Percentiles rank a stretch among this genome's conserved stretches.
Conservation (phyloP, 805 yeast genomes). For the Yarrowia osloensis region DNA sequence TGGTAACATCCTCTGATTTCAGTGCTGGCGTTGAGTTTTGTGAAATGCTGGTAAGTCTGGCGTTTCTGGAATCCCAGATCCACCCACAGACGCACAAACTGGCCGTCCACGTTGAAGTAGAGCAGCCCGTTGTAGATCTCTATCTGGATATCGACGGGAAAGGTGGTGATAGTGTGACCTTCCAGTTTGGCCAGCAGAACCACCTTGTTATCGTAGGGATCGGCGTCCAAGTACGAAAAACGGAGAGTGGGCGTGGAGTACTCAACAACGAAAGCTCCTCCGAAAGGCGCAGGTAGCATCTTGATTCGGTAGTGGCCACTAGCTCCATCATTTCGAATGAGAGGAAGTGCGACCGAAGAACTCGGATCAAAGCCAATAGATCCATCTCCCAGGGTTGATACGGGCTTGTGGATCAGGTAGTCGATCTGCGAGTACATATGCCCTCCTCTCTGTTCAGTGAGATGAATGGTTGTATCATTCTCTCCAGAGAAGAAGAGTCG, state of each 20-base stretch:
- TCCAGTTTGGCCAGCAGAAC: neutral
- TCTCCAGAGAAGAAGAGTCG: neutral
- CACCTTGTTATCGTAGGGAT: constrained; percentile 3
- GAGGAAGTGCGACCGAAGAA: neutral
- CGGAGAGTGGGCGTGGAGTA: neutral
- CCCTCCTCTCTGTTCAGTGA: neutral
- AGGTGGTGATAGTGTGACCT: constrained; percentile 2
- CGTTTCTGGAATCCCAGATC: constrained; percentile 12
- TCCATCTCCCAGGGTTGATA: neutral
- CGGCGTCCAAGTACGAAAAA: neutral
- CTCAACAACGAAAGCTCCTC: neutral
- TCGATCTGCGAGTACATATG: neutral
- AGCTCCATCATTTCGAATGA: neutral
- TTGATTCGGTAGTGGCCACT: neutral
- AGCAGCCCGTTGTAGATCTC: constrained; percentile 4
- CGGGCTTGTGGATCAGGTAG: neutral
- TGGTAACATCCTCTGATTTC: neutral
- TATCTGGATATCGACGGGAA: constrained; percentile 7
- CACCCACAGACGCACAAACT: constrained; percentile 5
- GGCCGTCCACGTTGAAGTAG: constrained; percentile 1
- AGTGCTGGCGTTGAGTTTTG: neutral
- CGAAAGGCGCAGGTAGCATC: neutral
- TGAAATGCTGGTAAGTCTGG: neutral
- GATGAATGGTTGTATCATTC: neutral
- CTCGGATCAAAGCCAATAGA: neutral